Percentiles rank a stretch among this genome's conserved stretches.
Conservation (phyloP, 495 filamentous ascomycete species). For the Penicillium salamii region DNA sequence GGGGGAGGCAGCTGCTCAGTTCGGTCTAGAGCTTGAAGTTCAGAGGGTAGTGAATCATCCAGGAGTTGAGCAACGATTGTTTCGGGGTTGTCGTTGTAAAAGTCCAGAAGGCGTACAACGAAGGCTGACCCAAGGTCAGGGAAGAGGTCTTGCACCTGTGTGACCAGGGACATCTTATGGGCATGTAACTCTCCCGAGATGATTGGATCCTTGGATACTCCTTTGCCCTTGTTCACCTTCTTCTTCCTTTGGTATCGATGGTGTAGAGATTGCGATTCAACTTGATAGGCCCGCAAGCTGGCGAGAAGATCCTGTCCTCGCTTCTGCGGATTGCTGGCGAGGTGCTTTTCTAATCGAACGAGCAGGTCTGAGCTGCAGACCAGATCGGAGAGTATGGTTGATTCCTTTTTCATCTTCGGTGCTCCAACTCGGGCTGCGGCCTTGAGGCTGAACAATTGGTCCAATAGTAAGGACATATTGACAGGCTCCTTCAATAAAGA, state of each 20-base stretch:
- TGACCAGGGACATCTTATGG: conserved; percentile 78
- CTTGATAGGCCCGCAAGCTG: conserved; percentile 44
- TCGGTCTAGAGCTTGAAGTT: conserved; percentile 39
- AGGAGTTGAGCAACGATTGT: conserved; percentile 79
- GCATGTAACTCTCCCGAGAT: conserved; percentile 60
- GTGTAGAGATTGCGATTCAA: conserved; percentile 49
- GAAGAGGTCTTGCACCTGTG: conserved; percentile 89
- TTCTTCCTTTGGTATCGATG: conserved; percentile 55
- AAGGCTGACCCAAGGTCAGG: conserved; percentile 85
- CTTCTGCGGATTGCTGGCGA: conserved; percentile 50
- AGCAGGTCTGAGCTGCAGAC: conserved; percentile 43
- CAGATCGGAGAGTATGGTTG: conserved; percentile 44
- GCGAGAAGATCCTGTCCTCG: conserved; percentile 40
- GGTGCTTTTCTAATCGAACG: conserved; percentile 50
- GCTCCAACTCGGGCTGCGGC: conserved; percentile 55
- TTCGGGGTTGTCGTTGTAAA: conserved; percentile 75
- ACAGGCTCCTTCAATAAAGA: conserved; percentile 63
- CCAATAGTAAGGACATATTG: conserved; percentile 68
- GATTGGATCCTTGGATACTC: conserved; percentile 38
- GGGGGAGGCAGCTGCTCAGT: conserved; percentile 36
- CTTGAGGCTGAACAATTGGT: conserved; percentile 81
- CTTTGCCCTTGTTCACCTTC: conserved; percentile 69
- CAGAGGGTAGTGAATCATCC: conserved; percentile 69
- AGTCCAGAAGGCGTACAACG: conserved; percentile 72
- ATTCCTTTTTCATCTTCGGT: conserved; percentile 34